Evolutionary conservation across 805 yeast species (phyloP), one percentile per base, ranked within the genome.

Genomic region (Pichia gijzeniarum): DNA sequence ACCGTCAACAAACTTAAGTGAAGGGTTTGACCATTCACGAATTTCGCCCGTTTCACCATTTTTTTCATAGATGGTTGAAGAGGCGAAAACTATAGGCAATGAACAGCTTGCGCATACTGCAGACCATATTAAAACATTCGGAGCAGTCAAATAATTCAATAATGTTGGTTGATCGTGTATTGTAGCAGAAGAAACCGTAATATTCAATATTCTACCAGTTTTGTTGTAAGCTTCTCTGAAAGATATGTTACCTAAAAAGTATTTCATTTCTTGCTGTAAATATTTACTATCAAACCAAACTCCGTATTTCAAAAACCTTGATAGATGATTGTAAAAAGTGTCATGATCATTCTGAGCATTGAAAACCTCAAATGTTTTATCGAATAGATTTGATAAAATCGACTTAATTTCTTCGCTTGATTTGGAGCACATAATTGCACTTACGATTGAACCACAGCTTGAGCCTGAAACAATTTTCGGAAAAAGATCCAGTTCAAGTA

Each of bases 81-180:
- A 82, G 0, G 95, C 85, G 62, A 93, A 93, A 8, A 93, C 73
- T 1, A 96, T 86, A 1, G 99, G 99, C 20, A 93, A 73, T 0
- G 98, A 82, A 63, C 99, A 93, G 22, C 96, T 86, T 1, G 95
- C 95, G 67, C 95, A 85, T 0, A 86, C 91, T 0, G 91, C 95
- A 1, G 90, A 83, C 95, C 95, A 84, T 25, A 85, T 77, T 38
- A 85, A 64, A 34, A 87, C 90, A 55, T 85, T 78, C 1, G 93
- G 93, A 0, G 91, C 86, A 0, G 93, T 85, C 47, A 85, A 65
- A 59, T 85, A 82, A 58, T 85, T 85, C 39, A 93, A 70, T 17
- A 93, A 65, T 22, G 95, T 70, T 3, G 96, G 95, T 62, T 88
- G 95, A 57, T 95, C 99, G 60, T 88, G 91, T 22, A 84, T 71